phyloP scores from a whole-genome alignment of 1,284 basidiomycete genomes.

The Rhodotorula sp. region DNA sequence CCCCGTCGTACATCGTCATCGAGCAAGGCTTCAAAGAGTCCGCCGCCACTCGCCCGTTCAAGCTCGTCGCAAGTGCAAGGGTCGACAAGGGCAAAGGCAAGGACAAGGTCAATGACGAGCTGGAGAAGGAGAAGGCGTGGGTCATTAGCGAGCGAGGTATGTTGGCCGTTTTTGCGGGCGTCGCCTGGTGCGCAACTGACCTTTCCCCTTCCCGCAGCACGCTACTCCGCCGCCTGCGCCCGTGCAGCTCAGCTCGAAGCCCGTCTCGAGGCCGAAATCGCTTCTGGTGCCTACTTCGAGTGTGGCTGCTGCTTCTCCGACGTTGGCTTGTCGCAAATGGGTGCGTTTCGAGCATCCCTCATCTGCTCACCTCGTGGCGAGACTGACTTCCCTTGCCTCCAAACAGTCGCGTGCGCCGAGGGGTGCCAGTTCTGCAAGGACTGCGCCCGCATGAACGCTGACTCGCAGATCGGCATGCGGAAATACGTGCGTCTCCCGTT shows the following conservation, averaged over 20 bases:
- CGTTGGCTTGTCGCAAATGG: constrained; percentile 20
- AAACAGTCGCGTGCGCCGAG: constrained; percentile 40
- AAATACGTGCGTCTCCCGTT: constrained; percentile 29
- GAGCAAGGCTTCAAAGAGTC: not conserved
- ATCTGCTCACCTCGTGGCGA: too few relatives aligned
- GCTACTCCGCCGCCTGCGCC: not conserved
- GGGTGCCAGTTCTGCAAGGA: constrained; percentile 46
- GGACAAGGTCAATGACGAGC: constrained; percentile 12
- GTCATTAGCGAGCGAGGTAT: constrained; percentile 4
- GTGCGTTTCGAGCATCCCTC: constrained; percentile 11
- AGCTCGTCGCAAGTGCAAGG: constrained; percentile 3
- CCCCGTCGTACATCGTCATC: constrained; percentile 23
- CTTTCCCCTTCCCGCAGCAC: not conserved
- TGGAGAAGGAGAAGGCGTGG: constrained; percentile 35
- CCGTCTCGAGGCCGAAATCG: constrained; percentile 31
- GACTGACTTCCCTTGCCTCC: not conserved
- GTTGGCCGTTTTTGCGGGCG: not conserved
- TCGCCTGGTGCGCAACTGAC: not conserved
- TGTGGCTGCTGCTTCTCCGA: constrained; percentile 48
- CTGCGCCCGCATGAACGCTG: constrained; percentile 42
- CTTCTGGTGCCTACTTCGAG: constrained; percentile 41
- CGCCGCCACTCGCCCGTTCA: constrained; percentile 12
- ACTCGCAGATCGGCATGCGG: constrained; percentile 43
- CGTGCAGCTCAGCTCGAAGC: constrained; percentile 1
- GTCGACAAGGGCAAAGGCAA: constrained; percentile 21